Evolutionary conservation across 257 asterid species (phyloP).

Genomic region (Penstemon davidsonii): DNA sequence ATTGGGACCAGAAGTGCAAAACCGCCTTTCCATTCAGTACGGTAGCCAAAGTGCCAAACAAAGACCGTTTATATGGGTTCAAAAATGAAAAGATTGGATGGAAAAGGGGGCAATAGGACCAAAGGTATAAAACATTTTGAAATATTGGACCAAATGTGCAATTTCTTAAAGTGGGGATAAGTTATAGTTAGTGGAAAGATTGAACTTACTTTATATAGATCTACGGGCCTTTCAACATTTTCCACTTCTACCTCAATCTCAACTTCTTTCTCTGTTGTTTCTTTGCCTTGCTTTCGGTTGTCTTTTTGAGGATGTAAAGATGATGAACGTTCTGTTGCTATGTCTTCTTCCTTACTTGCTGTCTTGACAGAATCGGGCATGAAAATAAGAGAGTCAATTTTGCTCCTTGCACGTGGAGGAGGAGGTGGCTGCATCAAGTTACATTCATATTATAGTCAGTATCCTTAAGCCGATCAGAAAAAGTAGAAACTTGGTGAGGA

Average conservation of each 20-base stretch:
- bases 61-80: too few relatives aligned
- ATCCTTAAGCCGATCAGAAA: slow-evolving; percentile 2
- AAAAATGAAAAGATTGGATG: background rate
- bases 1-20: too few relatives aligned
- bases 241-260: slow-evolving; percentile 57
- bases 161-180: too few relatives aligned
- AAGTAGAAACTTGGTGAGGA: slow-evolving; percentile 3
- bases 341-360: slow-evolving; percentile 41
- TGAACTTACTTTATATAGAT: slow-evolving; percentile 75
- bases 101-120: too few relatives aligned
- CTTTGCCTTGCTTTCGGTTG: slow-evolving; percentile 34
- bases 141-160: too few relatives aligned
- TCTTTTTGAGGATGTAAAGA: slow-evolving; percentile 35
- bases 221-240: slow-evolving; percentile 91
- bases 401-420: slow-evolving; percentile 80
- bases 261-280: slow-evolving; percentile 40
- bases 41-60: background rate
- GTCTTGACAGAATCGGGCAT: slow-evolving; percentile 62
- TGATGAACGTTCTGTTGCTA: slow-evolving; percentile 27
- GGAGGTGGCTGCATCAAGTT: slow-evolving; percentile 73
- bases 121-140: too few relatives aligned
- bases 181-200: background rate
- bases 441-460: background rate
- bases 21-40: too few relatives aligned
- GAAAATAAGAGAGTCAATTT: slow-evolving; percentile 80